Base-by-base conservation (phyloP, 2,329 filamentous ascomycete species). In the Hymenoscyphus linearis region DNA sequence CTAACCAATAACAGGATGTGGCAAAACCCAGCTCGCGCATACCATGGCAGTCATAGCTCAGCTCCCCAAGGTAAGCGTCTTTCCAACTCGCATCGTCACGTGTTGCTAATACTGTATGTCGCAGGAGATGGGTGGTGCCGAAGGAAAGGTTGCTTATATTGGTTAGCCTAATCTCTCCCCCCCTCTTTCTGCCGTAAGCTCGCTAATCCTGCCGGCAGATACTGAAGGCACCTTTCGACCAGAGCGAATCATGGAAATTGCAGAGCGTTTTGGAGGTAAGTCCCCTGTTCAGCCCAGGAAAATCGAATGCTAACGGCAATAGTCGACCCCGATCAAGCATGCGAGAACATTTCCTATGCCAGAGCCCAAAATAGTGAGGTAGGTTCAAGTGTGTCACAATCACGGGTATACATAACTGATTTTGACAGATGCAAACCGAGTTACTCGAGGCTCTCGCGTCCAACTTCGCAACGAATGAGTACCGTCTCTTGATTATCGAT, bases 91-190 rank as follows among this genome's bases (percentile, higher is more conserved):
- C 18, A 31, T 35, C 0, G 16, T 18, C 31, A 4, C 53, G 26
- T 35, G 53, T 18, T 34, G 57, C 55, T 65, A 26, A 64, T 44
- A n/a, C n/a, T n/a, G n/a, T n/a, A 47, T 5, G 13, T 22, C 3
- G 2, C 72, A 79, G 69, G 82, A 85, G 18, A 81, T 85, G 76
- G 85, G 86, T 13, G 86, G 86, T 26, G 85, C 84, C 35, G 84
- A 85, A 70, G 86, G 86, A 44, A 89, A 88, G 68, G 86, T 88
- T 56, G 85, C 85, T 22, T 88, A 87, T 67, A 87, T 89, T 67
- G 85, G 80, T 81, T 67, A 13, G 62, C 55, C n/a, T n/a, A 16
- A 52, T 36, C 7, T 13, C 13, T 59, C 26, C 27, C 12, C 52
- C 47, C 22, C 50, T 58, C 34, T 27, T 50, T n/a, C 65, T 40